phyloP scores from a whole-genome alignment of 257 asterid genomes.

The Anisodus acutangulus region DNA sequence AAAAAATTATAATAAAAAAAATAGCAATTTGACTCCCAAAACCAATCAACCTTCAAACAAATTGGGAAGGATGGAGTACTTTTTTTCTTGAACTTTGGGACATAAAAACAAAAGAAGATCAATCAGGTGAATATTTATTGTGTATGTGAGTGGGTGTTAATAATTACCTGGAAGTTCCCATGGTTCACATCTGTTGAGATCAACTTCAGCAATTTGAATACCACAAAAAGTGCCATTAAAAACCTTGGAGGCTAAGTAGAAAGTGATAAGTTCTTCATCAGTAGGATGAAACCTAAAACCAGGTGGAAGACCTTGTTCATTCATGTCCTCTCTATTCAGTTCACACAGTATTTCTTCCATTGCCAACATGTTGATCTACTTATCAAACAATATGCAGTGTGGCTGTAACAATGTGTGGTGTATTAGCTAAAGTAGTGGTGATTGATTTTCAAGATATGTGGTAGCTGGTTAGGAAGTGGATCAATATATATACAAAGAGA shows the following conservation, averaged over 20 bases:
- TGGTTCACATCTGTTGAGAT: slow-evolving; percentile 84
- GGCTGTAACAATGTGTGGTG: background rate
- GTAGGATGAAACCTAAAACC: slow-evolving; percentile 88
- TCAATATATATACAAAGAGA: background rate
- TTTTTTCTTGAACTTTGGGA: background rate
- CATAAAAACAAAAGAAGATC: background rate
- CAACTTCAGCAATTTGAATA: slow-evolving; percentile 67
- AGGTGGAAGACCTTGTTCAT: slow-evolving; percentile 66
- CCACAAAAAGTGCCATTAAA: slow-evolving; percentile 53
- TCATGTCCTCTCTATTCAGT: slow-evolving; percentile 48
- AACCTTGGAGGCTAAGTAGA: slow-evolving; percentile 75
- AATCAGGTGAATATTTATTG: background rate
- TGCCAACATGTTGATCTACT: slow-evolving; percentile 45
- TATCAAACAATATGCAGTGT: no score
- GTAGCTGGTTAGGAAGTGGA: background rate
- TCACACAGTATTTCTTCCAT: slow-evolving; percentile 73
- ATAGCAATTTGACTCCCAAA: no score
- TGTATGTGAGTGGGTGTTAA: no score
- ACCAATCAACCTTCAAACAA: no score
- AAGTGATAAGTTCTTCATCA: slow-evolving; percentile 83
- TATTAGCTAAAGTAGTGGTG: background rate
- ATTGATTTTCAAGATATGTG: background rate
- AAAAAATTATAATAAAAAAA: no score
- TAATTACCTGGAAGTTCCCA: slow-evolving; percentile 85
- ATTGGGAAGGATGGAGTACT: no score